phyloP scores from a whole-genome alignment of 768 basidiomycete genomes.

The Psilocybe cyanescens region DNA sequence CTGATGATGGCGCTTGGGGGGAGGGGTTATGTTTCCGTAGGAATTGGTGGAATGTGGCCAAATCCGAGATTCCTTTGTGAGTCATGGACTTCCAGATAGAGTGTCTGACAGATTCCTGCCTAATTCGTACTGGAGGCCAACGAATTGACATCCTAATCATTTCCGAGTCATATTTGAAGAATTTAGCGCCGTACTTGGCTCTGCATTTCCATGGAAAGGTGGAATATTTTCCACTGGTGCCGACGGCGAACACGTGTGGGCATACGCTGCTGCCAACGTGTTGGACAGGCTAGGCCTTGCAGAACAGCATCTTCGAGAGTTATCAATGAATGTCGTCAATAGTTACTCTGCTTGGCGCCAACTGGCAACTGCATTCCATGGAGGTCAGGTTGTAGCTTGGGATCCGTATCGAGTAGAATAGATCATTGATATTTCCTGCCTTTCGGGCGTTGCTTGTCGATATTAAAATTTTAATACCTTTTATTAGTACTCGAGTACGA shows the following conservation, averaged over 20 bases:
- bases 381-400: no score
- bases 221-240: neutral
- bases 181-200: constrained; percentile 4
- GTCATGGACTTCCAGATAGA: neutral
- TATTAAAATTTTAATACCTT: no score
- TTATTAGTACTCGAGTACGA: no score
- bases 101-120: neutral
- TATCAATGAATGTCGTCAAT: neutral
- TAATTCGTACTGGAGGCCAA: neutral
- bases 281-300: neutral
- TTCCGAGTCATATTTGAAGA: constrained; percentile 1
- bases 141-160: neutral
- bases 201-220: neutral
- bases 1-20: neutral
- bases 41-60: neutral
- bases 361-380: no score
- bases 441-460: no score
- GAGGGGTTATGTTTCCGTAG: neutral
- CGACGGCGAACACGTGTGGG: neutral
- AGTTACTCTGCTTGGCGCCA: no score
- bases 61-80: neutral
- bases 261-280: neutral
- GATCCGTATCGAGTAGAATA: no score
- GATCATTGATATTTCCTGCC: no score
- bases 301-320: neutral